Evolutionary conservation across 495 filamentous ascomycete genomes (phyloP).

Genomic region (Penicillium lividum): DNA sequence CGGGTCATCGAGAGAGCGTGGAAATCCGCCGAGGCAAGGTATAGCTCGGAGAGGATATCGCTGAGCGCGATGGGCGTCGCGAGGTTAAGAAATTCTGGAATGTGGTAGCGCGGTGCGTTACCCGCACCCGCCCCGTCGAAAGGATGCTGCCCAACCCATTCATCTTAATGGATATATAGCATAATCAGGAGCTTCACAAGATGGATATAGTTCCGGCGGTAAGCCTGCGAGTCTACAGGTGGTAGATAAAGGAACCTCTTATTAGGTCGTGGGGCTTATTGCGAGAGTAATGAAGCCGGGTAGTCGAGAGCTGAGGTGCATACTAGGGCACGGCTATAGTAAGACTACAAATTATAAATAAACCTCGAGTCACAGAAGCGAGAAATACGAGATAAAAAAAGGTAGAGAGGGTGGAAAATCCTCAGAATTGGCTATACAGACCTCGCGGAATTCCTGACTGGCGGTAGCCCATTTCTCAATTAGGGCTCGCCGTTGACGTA

Average conservation of each 20-base stretch:
- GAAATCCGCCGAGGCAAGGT: constrained; percentile 12
- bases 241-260: background rate
- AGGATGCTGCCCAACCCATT: background rate
- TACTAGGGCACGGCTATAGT: constrained; percentile 1
- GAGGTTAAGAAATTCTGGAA: constrained; percentile 7
- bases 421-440: constrained; percentile 10
- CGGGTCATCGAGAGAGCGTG: constrained; percentile 14
- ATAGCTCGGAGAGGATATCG: constrained; percentile 9
- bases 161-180: background rate
- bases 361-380: background rate
- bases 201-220: background rate
- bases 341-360: constrained; percentile 8
- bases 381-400: background rate
- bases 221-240: background rate
- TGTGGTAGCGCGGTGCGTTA: background rate
- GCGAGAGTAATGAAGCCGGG: background rate
- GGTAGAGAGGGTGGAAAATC: background rate
- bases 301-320: background rate
- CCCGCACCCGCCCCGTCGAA: background rate
- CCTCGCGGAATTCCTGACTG: constrained; percentile 21
- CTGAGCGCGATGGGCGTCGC: constrained; percentile 3
- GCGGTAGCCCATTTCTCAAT: constrained; percentile 20
- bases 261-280: background rate
- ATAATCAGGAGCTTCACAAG: background rate
- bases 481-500: constrained; percentile 17